Base-by-base conservation (phyloP, 257 asterid species). In the Scutellaria galericulata region DNA sequence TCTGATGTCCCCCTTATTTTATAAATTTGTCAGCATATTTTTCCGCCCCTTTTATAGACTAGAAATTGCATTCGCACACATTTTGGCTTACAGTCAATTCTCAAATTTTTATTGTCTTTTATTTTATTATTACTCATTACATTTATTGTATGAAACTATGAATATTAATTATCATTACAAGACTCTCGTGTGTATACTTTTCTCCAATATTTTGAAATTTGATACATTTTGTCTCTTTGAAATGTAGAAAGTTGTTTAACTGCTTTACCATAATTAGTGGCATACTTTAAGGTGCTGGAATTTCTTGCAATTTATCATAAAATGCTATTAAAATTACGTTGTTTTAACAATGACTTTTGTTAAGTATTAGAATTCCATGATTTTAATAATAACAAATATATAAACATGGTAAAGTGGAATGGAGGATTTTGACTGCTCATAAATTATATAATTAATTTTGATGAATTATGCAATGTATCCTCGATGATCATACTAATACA, bases 21-120 rank as follows among this genome's bases (percentile, higher is more conserved):
- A 46, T 37, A 40, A 35, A 35, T 66, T 58, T 57, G 53, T 18
- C 35, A 52, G 48, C 75, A 50, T 57, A 52, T 62, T 39, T 65
- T 44, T 10, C 31, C 18, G 42, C 77, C 77, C 68, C 74, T 70
- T 35, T 76, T 45, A 42, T 71, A 53, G 80, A 77, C 82, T 24
- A 27, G 8, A 72, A 37, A 54, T 75, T 65, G 40, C 15, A 27
- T 48, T 56, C 40, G 0, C 22, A 68, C 35, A 35, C 7, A 58
- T 39, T 57, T 45, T 15, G 42, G 20, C 10, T 53, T 66, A 14
- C 67, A 66, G 73, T 79, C 72, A 75, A 66, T 42, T 7, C 46
- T 40, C 11, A 40, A 45, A 11, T 51, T 22, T 40, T 7, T 41
- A n/a, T 41, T 39, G 51, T 46, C 39, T 68, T 68, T 40, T 68